Conservation (phyloP, 2,329 filamentous ascomycete species). For the Monosporascus cannonballus region DNA sequence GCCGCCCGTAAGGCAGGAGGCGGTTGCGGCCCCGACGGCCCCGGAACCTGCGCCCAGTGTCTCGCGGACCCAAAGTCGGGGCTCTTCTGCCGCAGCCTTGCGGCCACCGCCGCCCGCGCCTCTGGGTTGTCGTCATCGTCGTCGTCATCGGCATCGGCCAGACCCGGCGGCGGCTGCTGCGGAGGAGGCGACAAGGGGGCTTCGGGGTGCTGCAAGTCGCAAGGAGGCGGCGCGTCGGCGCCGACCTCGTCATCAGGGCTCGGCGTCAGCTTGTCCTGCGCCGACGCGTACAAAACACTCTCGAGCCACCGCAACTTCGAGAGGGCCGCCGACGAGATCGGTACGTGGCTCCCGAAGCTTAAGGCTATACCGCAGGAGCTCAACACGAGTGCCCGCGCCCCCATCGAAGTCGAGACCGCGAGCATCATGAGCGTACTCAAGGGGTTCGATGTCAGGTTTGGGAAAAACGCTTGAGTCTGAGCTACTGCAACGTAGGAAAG, state of each 20-base stretch:
- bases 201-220: constrained; percentile 60
- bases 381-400: constrained; percentile 39
- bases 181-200: constrained; percentile 53
- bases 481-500: too few species aligned
- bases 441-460: constrained; percentile 73
- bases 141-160: not conserved
- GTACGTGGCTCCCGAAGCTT: constrained; percentile 70
- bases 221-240: constrained; percentile 21
- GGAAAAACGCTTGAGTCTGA: constrained; percentile 27
- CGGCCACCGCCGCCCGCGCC: constrained; percentile 53
- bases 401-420: constrained; percentile 74
- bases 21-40: constrained; percentile 60
- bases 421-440: constrained; percentile 83
- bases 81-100: constrained; percentile 76
- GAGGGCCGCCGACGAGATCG: constrained; percentile 65
- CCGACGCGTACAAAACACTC: constrained; percentile 73
- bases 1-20: constrained; percentile 19
- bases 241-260: constrained; percentile 27
- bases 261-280: constrained; percentile 61
- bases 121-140: constrained; percentile 8
- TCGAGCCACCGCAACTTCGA: constrained; percentile 72
- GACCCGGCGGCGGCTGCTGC: constrained; percentile 41
- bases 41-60: constrained; percentile 75
- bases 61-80: constrained; percentile 71
- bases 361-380: constrained; percentile 46